Evolutionary conservation across 371 early-diverging fungal species (phyloP).

Genomic region (Batrachochytrium dendrobatidis): DNA sequence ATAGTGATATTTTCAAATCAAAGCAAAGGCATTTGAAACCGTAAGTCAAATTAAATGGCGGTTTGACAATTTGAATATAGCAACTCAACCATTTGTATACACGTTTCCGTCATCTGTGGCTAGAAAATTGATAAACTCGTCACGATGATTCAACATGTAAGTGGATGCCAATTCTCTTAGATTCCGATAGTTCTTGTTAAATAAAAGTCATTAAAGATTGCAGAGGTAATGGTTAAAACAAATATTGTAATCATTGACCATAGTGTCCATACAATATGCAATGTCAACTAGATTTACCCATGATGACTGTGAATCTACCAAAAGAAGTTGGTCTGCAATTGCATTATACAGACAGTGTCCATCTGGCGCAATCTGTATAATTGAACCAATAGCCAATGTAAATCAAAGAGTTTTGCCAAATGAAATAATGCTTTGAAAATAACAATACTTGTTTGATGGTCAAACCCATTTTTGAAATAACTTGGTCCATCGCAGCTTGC

Average conservation of each 20-base stretch:
- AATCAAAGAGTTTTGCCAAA: neutral
- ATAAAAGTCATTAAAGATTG: too few species aligned
- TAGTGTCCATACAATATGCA: neutral
- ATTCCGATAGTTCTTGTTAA: constrained; percentile 39
- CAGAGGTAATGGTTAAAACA: too few species aligned
- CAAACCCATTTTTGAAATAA: constrained; percentile 35
- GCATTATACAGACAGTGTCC: constrained; percentile 89
- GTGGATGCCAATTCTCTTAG: constrained; percentile 64
- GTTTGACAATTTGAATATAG: too few species aligned
- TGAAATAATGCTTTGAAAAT: neutral
- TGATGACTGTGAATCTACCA: neutral
- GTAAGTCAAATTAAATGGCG: neutral
- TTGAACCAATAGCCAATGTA: constrained; percentile 6
- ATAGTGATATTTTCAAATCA: constrained; percentile 9
- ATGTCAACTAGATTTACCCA: neutral
- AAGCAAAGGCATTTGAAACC: neutral
- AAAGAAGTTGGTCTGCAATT: constrained; percentile 66
- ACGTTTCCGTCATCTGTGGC: constrained; percentile 71
- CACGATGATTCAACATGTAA: constrained; percentile 68
- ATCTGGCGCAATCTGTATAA: constrained; percentile 57
- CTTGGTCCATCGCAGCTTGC: constrained; percentile 53
- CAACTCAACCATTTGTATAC: too few species aligned
- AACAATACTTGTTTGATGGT: constrained; percentile 22
- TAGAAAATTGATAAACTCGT: constrained; percentile 86
- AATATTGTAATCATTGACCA: neutral